phyloP scores from a whole-genome alignment of 192 early-diverging fungal genomes.

The Obelidium mucronatum region DNA sequence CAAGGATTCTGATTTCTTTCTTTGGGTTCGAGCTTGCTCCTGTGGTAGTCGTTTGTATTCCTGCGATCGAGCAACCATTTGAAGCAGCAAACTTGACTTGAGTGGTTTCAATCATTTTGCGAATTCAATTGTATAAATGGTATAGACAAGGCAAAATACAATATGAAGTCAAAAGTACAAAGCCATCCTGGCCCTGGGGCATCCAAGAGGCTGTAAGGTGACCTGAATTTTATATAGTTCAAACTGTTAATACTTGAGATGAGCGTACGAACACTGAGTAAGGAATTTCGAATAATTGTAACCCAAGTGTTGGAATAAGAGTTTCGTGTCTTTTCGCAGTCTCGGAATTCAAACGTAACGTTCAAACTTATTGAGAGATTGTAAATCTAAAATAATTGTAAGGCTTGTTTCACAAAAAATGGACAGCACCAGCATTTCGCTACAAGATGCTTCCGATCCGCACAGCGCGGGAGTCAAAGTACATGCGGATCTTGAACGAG shows the following conservation, averaged over 20 bases:
- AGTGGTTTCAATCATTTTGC: background rate
- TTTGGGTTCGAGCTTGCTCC: too few relatives aligned
- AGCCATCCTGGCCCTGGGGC: too few relatives aligned
- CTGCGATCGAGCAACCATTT: constrained; percentile 2
- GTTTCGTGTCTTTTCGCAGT: background rate
- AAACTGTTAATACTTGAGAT: too few relatives aligned
- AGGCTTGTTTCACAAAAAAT: too few relatives aligned
- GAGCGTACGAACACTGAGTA: background rate
- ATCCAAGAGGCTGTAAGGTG: too few relatives aligned
- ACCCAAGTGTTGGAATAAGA: background rate
- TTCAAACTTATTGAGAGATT: too few relatives aligned
- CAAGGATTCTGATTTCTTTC: constrained; percentile 10
- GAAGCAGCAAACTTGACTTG: background rate
- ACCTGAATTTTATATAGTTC: too few relatives aligned
- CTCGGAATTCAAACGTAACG: background rate
- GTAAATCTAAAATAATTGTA: too few relatives aligned
- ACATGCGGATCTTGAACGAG: constrained; percentile 6
- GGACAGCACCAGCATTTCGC: background rate
- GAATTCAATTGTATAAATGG: too few relatives aligned
- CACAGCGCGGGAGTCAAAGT: constrained; percentile 6
- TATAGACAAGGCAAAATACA: too few relatives aligned
- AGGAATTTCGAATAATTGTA: background rate
- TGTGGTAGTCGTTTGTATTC: too few relatives aligned
- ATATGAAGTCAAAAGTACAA: too few relatives aligned
- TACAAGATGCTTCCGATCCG: constrained; percentile 24